These are phyloP conservation scores for Epichloe uncinata DNA, from an alignment of 2,329 filamentous ascomycete species.

Conservation along the genomic window DNA sequence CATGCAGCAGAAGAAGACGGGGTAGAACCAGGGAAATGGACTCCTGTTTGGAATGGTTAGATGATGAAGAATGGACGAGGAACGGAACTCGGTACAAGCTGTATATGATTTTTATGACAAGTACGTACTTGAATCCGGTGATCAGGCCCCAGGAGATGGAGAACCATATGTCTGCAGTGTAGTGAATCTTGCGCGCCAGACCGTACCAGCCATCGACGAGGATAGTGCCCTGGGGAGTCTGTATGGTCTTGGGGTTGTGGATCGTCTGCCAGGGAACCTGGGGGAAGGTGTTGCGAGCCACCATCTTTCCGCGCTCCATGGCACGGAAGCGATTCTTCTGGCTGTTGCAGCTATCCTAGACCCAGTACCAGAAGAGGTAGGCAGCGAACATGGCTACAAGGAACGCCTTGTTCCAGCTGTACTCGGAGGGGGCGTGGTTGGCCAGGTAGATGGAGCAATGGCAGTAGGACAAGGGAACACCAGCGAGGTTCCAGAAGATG, in stretches of 20 bases:
- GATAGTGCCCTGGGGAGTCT: slow-evolving; percentile 58
- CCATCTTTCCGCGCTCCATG: slow-evolving; percentile 57
- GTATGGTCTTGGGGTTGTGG: slow-evolving; percentile 67
- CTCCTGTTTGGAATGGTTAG: slow-evolving; percentile 27
- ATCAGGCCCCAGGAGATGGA: slow-evolving; percentile 37
- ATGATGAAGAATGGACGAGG: too few relatives aligned
- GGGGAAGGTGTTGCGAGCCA: slow-evolving; percentile 73
- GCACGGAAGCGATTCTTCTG: slow-evolving; percentile 90
- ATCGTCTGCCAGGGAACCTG: slow-evolving; percentile 81
- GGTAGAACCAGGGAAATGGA: slow-evolving; percentile 86
- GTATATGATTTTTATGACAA: too few relatives aligned
- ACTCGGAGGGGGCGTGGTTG: slow-evolving; percentile 65
- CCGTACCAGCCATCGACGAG: slow-evolving; percentile 81
- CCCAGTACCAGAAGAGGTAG: slow-evolving; percentile 79
- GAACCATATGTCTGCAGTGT: slow-evolving; percentile 36
- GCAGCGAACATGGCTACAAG: slow-evolving; percentile 50
- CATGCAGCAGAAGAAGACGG: slow-evolving; percentile 70
- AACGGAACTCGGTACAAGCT: background rate
- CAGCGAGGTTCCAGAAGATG: slow-evolving; percentile 93
- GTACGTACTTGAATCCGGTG: slow-evolving; percentile 31
- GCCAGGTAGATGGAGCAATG: slow-evolving; percentile 86
- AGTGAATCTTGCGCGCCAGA: slow-evolving; percentile 49
- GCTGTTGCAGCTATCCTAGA: slow-evolving; percentile 85
- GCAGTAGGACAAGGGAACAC: slow-evolving; percentile 83
- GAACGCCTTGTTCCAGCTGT: slow-evolving; percentile 60